A percentile compares a stretch with the other conserved stretches of the same genome.
Evolutionary conservation across 495 filamentous ascomycete species (phyloP).

Genomic region (Aspergillus panamensis): DNA sequence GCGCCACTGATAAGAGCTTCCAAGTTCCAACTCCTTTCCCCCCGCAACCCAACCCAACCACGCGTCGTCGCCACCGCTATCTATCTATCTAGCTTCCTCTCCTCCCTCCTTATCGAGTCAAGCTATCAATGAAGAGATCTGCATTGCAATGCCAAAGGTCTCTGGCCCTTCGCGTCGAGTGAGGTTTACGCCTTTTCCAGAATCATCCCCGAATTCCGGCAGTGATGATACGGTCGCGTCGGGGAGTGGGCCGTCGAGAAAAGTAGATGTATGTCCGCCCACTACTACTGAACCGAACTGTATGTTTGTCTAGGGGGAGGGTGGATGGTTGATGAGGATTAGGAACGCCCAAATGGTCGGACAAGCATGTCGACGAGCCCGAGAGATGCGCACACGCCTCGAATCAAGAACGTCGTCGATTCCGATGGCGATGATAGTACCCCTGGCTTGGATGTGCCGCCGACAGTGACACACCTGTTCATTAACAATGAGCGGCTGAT

Average conservation of each 20-base stretch:
- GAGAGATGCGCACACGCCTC: not conserved
- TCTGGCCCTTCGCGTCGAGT: constrained; percentile 4
- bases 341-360: constrained; percentile 1
- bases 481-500: constrained; percentile 25
- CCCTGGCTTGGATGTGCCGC: not conserved
- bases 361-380: not conserved
- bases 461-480: constrained; percentile 24
- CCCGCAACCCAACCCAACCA: not conserved
- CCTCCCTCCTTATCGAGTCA: not conserved
- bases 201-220: constrained; percentile 5
- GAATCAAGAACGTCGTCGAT: not conserved
- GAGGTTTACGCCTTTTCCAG: constrained; percentile 15
- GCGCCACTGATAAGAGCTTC: constrained; percentile 3
- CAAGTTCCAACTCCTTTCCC: too few relatives aligned
- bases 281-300: not conserved
- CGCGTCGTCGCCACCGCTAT: not conserved
- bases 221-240: constrained; percentile 11
- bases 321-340: not conserved
- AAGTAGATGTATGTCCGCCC: constrained; percentile 8
- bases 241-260: not conserved
- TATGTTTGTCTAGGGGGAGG: too few relatives aligned
- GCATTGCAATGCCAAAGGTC: constrained; percentile 11
- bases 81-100: not conserved
- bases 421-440: not conserved
- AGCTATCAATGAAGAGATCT: not conserved